Base-by-base conservation (phyloP, 768 basidiomycete genomes). In the Auricularia sp. region DNA sequence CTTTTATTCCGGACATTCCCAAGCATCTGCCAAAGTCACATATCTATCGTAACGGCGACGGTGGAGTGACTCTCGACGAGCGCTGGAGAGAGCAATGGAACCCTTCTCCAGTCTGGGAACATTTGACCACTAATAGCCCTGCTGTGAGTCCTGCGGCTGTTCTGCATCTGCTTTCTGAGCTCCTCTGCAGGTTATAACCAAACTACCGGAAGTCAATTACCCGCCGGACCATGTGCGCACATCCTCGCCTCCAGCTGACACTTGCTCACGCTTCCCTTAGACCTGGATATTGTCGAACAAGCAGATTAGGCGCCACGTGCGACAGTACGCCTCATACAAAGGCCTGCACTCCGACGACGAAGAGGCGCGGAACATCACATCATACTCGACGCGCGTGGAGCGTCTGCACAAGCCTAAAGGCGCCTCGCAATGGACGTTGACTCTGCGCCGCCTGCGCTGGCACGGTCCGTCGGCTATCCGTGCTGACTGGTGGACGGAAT, bases 401-500 rank as follows among this genome's bases (percentile, higher is more conserved):
- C 47, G 47, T 21, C 47, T 51, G 1, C 47, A 51, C 21, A 51
- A 51, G 21, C 47, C 47, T 18, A 21, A 51, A 18, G 47, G 47
- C 14, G 14, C 47, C 47, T 10, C 47, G 8, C 47, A n/a, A 11
- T 66, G 65, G 65, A 42, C 36, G 14, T 62, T 66, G 7, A 62
- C 65, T 4, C 62, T 66, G 43, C 61, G 65, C 29, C 14, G 39
- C 14, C 53, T 66, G 6, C 33, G 62, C 36, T 42, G 56, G 44
- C 51, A 29, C 12, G 23, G 29, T n/a, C 36, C 16, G 7, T 51
- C 56, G 18, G 35, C 61, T 10, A 51, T 51, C 16, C 47, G 47
- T 10, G 16, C 47, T 18, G 47, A 51, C 47, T 73, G 70, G 70
- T 73, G 72, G 70, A 71, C 66, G 14, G 72, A 74, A 63, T 71